Evolutionary conservation across 2,329 filamentous ascomycete genomes (phyloP), one percentile per base, ranked within the genome.

Genomic region (Tetracladium maxilliforme): DNA sequence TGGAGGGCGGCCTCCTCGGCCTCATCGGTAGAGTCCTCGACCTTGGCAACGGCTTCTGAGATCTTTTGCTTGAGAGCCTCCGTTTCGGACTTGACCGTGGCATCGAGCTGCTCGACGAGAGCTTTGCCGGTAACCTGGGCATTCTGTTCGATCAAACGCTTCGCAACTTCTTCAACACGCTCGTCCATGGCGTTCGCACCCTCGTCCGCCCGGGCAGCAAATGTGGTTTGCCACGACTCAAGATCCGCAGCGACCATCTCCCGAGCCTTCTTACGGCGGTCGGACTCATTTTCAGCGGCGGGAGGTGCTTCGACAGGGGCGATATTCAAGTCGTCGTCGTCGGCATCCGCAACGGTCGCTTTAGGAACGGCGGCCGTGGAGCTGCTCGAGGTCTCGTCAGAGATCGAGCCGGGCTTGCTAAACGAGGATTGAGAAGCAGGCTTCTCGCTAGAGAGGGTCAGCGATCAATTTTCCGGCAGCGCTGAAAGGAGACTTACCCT

Each of bases 201-300:
- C 44, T 92, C 84, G 31, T 92, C 79, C 6, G 82, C 82, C 7
- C 84, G 84, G 31, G 74, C 70, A 15, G 79, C 67, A 45, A 93
- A 94, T 42, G 92, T 92, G 33, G 70, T 70, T 49, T 94, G 79
- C 87, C 90, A 98, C 28, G 65, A 64, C 36, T 70, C 65, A 10
- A 98, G 64, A 45, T 98, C 90, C 22, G 76, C 66, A 3, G 72
- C 63, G 21, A 95, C 79, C 33, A 67, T 68, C 40, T 75, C 66
- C 22, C 70, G 69, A 3, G 66, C 66, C 4, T 60, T 64, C 27
- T 65, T 64, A 14, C 67, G 63, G n/a, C n/a, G n/a, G n/a, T n/a
- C 44, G 35, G 54, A 23, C 42, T 50, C 34, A 48, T 43, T 31
- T 50, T 46, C 4, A 54, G 38, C 9, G 62, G 49, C 1, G 64